These are phyloP conservation scores for Boletus fagicola DNA, from an alignment of 768 basidiomycete species.

Conservation along the genomic window DNA sequence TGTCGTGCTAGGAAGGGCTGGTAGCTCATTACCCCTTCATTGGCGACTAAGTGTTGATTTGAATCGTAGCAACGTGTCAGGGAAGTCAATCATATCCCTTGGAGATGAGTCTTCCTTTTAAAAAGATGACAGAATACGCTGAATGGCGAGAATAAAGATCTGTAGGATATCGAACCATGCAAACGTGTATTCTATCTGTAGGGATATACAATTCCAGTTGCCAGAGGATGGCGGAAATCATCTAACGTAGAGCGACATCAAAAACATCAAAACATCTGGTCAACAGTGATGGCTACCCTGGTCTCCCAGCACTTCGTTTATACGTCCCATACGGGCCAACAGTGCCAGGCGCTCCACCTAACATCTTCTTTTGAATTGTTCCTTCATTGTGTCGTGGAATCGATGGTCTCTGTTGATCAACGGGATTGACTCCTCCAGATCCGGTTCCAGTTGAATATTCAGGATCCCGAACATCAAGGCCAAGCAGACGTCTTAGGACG, in stretches of 20 bases:
- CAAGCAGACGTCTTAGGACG: conserved; percentile 70
- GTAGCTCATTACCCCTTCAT: not conserved
- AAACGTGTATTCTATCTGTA: not conserved
- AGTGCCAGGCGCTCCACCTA: conserved; percentile 37
- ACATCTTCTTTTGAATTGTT: conserved; percentile 21
- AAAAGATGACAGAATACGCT: not conserved
- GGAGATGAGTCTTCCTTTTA: not conserved
- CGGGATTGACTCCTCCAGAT: not conserved
- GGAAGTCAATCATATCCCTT: not conserved
- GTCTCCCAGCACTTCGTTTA: conserved; percentile 32
- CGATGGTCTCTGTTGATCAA: conserved; percentile 15
- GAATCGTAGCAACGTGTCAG: not conserved
- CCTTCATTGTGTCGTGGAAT: conserved; percentile 17
- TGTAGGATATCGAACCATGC: not conserved
- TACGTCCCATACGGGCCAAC: conserved; percentile 46
- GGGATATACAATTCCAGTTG: not conserved
- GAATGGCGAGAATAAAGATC: not conserved
- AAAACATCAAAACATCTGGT: not conserved
- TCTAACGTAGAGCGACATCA: not conserved
- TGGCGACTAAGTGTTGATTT: not conserved
- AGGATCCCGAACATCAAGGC: conserved; percentile 37
- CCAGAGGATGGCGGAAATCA: not conserved
- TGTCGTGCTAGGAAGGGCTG: not conserved
- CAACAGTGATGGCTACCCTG: conserved; percentile 9
- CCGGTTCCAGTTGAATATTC: conserved; percentile 7